Evolutionary conservation across 345 rosid genomes (phyloP), one percentile per base, ranked within the genome.

Genomic region (Ricinus communis): DNA sequence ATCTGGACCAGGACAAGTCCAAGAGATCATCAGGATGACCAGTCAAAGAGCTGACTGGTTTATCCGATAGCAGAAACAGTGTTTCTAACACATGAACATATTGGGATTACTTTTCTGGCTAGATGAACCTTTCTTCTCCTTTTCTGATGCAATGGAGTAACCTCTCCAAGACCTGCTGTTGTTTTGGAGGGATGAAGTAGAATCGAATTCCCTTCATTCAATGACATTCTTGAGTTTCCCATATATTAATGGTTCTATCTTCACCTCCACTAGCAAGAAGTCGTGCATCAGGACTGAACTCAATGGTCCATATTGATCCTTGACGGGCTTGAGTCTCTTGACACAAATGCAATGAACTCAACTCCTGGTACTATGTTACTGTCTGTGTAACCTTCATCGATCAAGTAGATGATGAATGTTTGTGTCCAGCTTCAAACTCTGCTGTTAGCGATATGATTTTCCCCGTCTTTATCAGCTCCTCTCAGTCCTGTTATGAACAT

Each of bases 221-320:
- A 55, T 2, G 88, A 79, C 84, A 90, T 69, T 92, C 97, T 69
- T 92, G 99, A 41, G 92, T 98, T 77, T 92, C 98, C 99, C 99
- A 90, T 41, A 95, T 83, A 72, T 88, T 93, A 41, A 95, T 85
- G 5, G 69, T 62, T 75, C 74, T 82, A 53, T 92, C 99, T 76
- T 95, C 97, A 1, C 98, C 98, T 6, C 93, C 96, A 66, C 94
- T 95, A 0, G 97, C 99, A 8, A 95, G 83, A 74, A 81, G 85
- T 63, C 72, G 76, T 0, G 85, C 74, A 24, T 89, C 91, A 0
- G 73, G 70, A 77, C 91, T 93, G 53, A 92, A 92, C 72, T 73
- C 87, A 62, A 95, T 87, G 59, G 94, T 83, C 99, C 99, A 95
- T 33, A 95, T 89, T 5, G 96, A 86, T n/a, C 99, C 99, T 65